Percentiles rank a stretch among this genome's conserved stretches.
Conservation (phyloP, 352 stramenopile genomes). For the Globisporangium echinulatum region DNA sequence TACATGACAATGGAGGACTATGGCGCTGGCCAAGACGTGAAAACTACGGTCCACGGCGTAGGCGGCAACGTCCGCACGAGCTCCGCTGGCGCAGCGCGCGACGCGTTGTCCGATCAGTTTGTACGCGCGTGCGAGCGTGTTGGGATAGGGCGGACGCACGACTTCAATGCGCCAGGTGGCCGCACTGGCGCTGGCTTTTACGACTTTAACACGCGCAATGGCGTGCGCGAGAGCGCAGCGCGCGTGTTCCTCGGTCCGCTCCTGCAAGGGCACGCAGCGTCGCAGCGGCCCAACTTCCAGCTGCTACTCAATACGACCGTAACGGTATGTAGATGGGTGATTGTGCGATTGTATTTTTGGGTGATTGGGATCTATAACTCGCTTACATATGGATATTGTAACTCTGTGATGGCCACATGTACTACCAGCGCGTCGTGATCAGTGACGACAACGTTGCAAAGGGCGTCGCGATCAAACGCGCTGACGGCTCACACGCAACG, state of each 20-base stretch:
- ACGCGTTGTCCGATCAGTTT: slow-evolving; percentile 38
- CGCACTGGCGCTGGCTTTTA: slow-evolving; percentile 77
- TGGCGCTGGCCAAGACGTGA: slow-evolving; percentile 24
- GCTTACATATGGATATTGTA: no score
- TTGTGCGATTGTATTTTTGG: no score
- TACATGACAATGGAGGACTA: slow-evolving; percentile 79
- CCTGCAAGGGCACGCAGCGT: slow-evolving; percentile 21
- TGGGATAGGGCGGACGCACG: slow-evolving; percentile 46
- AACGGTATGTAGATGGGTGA: slow-evolving; percentile 27
- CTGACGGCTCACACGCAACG: slow-evolving; percentile 27
- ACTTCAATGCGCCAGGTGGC: slow-evolving; percentile 80
- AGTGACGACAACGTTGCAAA: slow-evolving; percentile 23
- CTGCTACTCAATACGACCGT: slow-evolving; percentile 53
- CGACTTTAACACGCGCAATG: slow-evolving; percentile 82
- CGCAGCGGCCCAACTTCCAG: slow-evolving; percentile 36
- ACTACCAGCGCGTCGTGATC: slow-evolving; percentile 36
- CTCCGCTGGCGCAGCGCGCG: slow-evolving; percentile 17
- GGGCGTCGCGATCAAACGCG: slow-evolving; percentile 33
- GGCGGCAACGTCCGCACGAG: slow-evolving; percentile 55
- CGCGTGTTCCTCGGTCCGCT: slow-evolving; percentile 63
- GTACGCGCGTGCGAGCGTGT: slow-evolving; percentile 40
- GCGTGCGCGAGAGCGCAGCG: slow-evolving; percentile 76
- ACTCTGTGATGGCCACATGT: not conserved
- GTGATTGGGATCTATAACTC: no score
- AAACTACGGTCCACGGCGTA: slow-evolving; percentile 44